Conservation (phyloP, 2,329 filamentous ascomycete genomes). For the Penicillium sclerotigenum region DNA sequence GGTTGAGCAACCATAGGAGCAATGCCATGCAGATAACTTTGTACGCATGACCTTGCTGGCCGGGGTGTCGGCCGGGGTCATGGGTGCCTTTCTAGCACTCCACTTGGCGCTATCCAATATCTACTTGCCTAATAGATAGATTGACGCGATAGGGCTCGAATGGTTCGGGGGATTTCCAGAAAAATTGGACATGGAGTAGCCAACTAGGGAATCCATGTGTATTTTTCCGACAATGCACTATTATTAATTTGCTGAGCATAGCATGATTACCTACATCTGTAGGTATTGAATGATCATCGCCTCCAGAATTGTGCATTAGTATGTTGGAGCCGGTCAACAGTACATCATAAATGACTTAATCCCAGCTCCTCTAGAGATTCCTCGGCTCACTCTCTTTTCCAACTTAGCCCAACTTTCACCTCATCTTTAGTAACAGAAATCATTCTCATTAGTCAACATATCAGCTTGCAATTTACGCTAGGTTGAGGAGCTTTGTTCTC, state of each 20-base stretch:
- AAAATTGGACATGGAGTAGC: neutral
- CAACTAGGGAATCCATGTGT: neutral
- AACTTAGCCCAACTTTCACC: no score
- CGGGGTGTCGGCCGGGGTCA: neutral
- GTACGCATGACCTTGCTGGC: neutral
- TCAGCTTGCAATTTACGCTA: no score
- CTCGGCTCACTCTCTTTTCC: no score
- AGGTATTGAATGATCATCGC: neutral
- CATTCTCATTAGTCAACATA: neutral
- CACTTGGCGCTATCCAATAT: neutral
- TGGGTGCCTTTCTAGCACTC: neutral
- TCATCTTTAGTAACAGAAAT: neutral
- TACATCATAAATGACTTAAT: no score
- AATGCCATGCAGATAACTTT: neutral
- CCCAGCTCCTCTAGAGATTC: no score
- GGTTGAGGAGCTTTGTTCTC: neutral
- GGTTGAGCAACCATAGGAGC: neutral
- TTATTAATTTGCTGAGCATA: neutral
- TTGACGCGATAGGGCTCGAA: neutral
- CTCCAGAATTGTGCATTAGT: neutral
- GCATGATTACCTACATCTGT: neutral
- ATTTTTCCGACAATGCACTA: neutral
- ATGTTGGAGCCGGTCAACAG: neutral
- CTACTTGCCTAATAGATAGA: neutral
- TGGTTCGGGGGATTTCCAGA: neutral